Base-by-base conservation (phyloP, 1,284 basidiomycete species). In the Boletus semigastroideus region DNA sequence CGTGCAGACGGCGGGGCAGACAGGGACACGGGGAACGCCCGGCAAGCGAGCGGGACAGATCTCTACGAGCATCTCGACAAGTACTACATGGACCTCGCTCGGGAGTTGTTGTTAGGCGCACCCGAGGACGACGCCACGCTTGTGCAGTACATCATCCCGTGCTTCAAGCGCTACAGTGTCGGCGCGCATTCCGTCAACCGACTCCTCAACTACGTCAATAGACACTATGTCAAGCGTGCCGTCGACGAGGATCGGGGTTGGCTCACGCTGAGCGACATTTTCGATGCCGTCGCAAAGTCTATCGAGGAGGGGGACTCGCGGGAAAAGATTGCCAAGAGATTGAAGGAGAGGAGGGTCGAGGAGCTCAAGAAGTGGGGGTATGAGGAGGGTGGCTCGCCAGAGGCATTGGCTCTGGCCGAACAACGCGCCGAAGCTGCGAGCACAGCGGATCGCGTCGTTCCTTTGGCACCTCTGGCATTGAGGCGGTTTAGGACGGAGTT, bases 221-320 rank as follows among this genome's bases (percentile, higher is more conserved):
- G 87, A 20, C 86, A 89, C 67, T 87, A 86, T 61, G 86, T 90
- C 59, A 86, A 84, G 65, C 82, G 85, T 22, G 83, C 84, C 41
- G 74, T 85, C 9, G 86, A 89, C 66, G 86, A 90, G 68, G 87
- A 88, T 67, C 79, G 75, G 55, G 86, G 87, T 33, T 90, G 87
- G 87, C 74, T 90, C 42, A 78, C 83, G 28, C 71, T 88, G 41
- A 73, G 73, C 42, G 86, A 89, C 63, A 77, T 86, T 8, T 68
- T 87, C 51, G 79, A 84, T 62, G 77, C 79, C n/a, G 78, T 85
- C 46, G 78, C 80, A 46, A 80, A 78, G 55, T 75, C 73, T 17
- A 74, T 80, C 48, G 73, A 74, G 46, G 67, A 74, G 36, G 77
- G 78, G 44, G 79, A 80, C 58, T 76, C 79, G 17, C 77, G 80